These are phyloP conservation scores for Curvularia verruculosa DNA, from an alignment of 2,329 filamentous ascomycete species.

Conservation along the genomic window DNA sequence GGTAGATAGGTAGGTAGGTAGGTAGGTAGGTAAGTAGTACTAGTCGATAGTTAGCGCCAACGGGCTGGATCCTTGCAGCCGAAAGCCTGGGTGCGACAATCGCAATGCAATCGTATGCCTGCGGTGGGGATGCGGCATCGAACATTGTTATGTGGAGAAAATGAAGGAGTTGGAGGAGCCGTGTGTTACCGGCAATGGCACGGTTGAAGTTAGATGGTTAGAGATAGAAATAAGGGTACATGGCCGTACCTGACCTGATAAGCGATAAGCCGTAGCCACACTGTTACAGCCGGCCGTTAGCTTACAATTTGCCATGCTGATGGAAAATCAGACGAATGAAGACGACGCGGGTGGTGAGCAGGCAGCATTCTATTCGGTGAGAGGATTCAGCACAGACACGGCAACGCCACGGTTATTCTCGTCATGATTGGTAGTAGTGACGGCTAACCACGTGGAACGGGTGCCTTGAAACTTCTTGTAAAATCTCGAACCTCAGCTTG, in stretches of 20 bases:
- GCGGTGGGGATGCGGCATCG: not conserved
- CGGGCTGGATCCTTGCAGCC: not conserved
- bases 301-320: not conserved
- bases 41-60: not conserved
- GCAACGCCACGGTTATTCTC: not conserved
- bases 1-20: not conserved
- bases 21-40: too few relatives aligned
- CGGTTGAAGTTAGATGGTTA: not conserved
- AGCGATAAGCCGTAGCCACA: not conserved
- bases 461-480: not conserved
- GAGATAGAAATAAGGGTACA: not conserved
- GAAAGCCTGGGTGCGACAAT: not conserved
- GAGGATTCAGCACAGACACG: not conserved
- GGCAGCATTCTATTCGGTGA: not conserved
- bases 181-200: not conserved
- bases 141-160: not conserved
- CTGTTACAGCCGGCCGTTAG: not conserved
- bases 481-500: not conserved
- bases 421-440: not conserved
- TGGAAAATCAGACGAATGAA: not conserved
- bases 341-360: not conserved
- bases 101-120: not conserved
- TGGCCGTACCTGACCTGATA: not conserved
- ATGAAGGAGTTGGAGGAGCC: constrained; percentile 3
- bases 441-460: not conserved